Percentiles rank a stretch among this genome's conserved stretches.
phyloP scores from a whole-genome alignment of 495 filamentous ascomycete genomes.

The Aspergillus indologenus region DNA sequence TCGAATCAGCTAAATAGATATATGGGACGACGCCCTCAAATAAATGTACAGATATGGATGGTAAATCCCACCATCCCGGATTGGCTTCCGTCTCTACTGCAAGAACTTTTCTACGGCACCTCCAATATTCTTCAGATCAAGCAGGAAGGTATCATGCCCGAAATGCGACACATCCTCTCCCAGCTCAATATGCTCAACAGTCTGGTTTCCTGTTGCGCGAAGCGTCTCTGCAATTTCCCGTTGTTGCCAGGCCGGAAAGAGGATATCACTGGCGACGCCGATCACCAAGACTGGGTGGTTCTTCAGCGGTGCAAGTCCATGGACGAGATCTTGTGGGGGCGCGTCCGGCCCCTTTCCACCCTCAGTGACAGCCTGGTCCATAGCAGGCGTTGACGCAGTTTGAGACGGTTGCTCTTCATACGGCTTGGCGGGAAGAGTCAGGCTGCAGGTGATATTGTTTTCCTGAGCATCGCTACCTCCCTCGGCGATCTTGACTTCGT shows the following conservation, averaged over 20 bases:
- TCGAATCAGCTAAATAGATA: neutral
- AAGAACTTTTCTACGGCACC: conserved; percentile 78
- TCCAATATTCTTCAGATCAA: conserved; percentile 90
- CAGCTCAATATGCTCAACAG: conserved; percentile 82
- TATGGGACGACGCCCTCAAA: neutral
- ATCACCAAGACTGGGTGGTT: conserved; percentile 81
- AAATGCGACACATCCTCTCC: conserved; percentile 91
- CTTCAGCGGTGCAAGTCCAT: conserved; percentile 66
- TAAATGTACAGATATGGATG: conserved; percentile 5
- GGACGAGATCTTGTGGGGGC: conserved; percentile 74
- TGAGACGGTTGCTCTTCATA: conserved; percentile 74
- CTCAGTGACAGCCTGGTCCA: conserved; percentile 22
- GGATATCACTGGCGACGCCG: conserved; percentile 91
- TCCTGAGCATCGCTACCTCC: conserved; percentile 22
- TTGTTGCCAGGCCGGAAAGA: conserved; percentile 99
- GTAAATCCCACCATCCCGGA: too few species aligned
- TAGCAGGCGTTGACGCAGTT: conserved; percentile 26
- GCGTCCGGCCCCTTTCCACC: conserved; percentile 12
- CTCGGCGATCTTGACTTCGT: conserved; percentile 47
- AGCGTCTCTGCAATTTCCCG: conserved; percentile 88
- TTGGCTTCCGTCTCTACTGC: conserved; percentile 21
- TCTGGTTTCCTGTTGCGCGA: conserved; percentile 67
- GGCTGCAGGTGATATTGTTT: conserved; percentile 59
- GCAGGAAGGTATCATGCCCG: conserved; percentile 93
- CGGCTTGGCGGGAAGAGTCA: conserved; percentile 80